Percentiles rank a stretch among this genome's conserved stretches.
phyloP scores from a whole-genome alignment of 306 rosid species.

The Inga laurina region DNA sequence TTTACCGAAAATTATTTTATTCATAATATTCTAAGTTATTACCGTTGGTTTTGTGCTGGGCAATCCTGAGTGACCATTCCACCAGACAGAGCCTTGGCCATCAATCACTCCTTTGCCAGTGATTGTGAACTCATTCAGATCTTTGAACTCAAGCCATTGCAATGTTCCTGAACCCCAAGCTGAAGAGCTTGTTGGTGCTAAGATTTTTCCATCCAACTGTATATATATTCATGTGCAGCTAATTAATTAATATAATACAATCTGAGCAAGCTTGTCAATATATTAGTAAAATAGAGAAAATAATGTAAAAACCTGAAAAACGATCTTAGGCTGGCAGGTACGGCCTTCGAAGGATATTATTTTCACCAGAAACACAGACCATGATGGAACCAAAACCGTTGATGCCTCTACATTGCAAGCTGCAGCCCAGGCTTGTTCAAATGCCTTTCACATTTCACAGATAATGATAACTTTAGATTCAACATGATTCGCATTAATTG shows the following conservation, averaged over 20 bases:
- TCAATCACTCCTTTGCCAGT: conserved; percentile 77
- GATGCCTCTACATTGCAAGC: conserved; percentile 69
- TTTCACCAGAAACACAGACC: conserved; percentile 60
- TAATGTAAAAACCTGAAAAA: conserved; percentile 58
- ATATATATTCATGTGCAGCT: no score
- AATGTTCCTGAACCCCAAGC: conserved; percentile 71
- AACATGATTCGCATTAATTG: not conserved
- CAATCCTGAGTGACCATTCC: conserved; percentile 44
- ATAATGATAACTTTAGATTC: not conserved
- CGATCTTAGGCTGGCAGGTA: conserved; percentile 52
- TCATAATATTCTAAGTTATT: not conserved
- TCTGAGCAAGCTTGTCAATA: not conserved
- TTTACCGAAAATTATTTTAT: no score
- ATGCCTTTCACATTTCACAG: conserved; percentile 42
- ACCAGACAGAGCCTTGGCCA: conserved; percentile 86
- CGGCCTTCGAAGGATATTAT: conserved; percentile 68
- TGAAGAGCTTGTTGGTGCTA: conserved; percentile 62
- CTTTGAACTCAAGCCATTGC: conserved; percentile 72
- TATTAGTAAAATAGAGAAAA: not conserved
- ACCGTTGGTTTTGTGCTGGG: conserved; percentile 73
- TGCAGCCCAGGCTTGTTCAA: conserved; percentile 68
- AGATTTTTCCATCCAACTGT: conserved; percentile 72
- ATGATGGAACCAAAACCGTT: conserved; percentile 66
- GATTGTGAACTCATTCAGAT: conserved; percentile 52
- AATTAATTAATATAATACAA: no score